Evolutionary conservation across 805 yeast species (phyloP).

Genomic region (Saccharomyces eubayanus): DNA sequence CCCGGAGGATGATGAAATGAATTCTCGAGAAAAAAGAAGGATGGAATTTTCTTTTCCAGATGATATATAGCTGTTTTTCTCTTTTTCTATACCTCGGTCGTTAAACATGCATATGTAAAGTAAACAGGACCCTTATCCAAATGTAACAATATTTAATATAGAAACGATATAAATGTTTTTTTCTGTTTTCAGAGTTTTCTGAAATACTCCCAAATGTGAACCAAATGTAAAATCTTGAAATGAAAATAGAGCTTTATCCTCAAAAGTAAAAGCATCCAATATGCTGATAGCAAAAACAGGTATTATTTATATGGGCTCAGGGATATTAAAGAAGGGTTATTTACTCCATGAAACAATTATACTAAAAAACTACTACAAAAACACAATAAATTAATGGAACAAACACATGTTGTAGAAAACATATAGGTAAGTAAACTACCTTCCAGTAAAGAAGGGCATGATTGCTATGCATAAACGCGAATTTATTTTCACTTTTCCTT

Average conservation of each 20-base stretch:
- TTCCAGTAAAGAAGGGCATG: background rate
- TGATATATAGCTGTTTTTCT: constrained; percentile 14
- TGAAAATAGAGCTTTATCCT: background rate
- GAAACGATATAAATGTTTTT: background rate
- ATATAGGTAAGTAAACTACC: too few relatives aligned
- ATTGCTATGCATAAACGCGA: background rate
- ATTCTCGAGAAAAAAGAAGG: constrained; percentile 7
- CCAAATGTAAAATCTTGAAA: background rate
- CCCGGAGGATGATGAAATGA: constrained; percentile 27
- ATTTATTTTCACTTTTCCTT: background rate
- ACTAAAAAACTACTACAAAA: background rate
- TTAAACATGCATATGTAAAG: background rate
- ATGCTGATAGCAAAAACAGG: too few relatives aligned
- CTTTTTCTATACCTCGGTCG: background rate
- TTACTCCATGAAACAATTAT: background rate
- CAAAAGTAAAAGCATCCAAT: too few relatives aligned
- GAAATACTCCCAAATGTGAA: background rate
- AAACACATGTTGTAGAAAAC: background rate
- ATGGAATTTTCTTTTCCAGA: constrained; percentile 27
- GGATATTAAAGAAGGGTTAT: too few relatives aligned
- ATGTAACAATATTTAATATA: background rate
- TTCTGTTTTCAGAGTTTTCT: background rate
- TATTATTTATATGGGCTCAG: too few relatives aligned
- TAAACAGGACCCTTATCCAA: background rate
- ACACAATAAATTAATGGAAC: background rate